Evolutionary conservation across 768 basidiomycete genomes (phyloP), one percentile per base, ranked within the genome.

Genomic region (Russula sp.): DNA sequence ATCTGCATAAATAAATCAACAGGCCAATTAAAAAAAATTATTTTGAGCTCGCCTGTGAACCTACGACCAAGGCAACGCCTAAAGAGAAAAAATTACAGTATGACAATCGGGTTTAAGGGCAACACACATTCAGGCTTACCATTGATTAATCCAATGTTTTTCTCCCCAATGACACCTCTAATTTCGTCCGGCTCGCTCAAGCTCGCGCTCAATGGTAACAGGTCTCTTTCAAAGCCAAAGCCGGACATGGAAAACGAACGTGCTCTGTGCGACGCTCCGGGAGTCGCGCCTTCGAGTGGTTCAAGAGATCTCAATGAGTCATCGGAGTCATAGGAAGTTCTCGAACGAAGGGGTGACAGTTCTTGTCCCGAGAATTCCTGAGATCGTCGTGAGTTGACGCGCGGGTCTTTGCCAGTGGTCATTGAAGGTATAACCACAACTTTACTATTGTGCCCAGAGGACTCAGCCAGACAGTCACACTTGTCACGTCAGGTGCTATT

Each of bases 11-110:
- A 63, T 22, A 51, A 48, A 34, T 63, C 40, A 63, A 22, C 34
- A 45, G 44, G 20, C 59, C 2, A 52, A 22, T 49, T 59, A 67
- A 57, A 42, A 32, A 39, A 48, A 31, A 16, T 22, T 68, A 32
- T 31, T 16, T 32, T 44, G 11, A 47, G 39, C 74, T 68, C 70
- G 88, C 89, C 79, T 95, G 93, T 68, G 84, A 74, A 7, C 94
- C 92, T 18, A 90, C 85, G 65, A 94, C 82, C 48, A 97, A 76
- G 34, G 89, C 93, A 67, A 96, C 83, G n/a, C 89, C 93, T 92
- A 66, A 37, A 40, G 40, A 50, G 57, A 57, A 37, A 57, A 35
- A 2, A 3, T 27, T 27, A 32, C 27, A n/a, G 35, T 9, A 7
- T 20, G 11, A 39, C 49, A 48, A 40, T 27, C 20, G n/a, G 16